Conservation (phyloP, 208 protist species). For the Acanthamoeba lenticulata region DNA sequence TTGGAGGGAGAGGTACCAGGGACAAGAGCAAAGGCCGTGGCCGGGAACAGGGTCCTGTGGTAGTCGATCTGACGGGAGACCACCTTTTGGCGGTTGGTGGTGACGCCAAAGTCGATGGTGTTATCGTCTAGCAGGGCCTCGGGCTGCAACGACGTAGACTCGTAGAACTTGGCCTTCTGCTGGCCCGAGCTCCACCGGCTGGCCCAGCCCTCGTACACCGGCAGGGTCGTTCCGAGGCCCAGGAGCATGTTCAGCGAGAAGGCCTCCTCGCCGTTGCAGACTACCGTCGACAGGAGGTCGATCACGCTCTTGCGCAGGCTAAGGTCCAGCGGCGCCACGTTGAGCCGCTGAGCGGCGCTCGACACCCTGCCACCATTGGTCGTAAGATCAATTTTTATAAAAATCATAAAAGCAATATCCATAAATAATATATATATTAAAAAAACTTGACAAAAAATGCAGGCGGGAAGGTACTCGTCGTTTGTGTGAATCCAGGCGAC, state of each 20-base stretch:
- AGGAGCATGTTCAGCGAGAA: not conserved
- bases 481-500: not conserved
- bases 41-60: not conserved
- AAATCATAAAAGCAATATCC: too few relatives aligned
- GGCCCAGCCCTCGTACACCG: not conserved
- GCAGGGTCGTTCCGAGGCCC: not conserved
- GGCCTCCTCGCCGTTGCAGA: not conserved
- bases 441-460: not conserved
- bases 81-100: not conserved
- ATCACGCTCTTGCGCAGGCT: not conserved
- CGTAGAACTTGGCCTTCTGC: conserved; percentile 11
- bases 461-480: not conserved
- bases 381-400: too few relatives aligned
- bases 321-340: not conserved
- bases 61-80: not conserved
- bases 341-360: not conserved
- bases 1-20: too few relatives aligned
- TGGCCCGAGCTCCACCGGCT: not conserved
- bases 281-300: not conserved
- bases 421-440: too few relatives aligned
- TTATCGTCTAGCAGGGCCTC: not conserved
- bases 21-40: not conserved
- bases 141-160: not conserved
- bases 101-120: not conserved
- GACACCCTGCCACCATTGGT: not conserved